phyloP scores from a whole-genome alignment of 2,329 filamentous ascomycete genomes.

The Spiromastix sp. region DNA sequence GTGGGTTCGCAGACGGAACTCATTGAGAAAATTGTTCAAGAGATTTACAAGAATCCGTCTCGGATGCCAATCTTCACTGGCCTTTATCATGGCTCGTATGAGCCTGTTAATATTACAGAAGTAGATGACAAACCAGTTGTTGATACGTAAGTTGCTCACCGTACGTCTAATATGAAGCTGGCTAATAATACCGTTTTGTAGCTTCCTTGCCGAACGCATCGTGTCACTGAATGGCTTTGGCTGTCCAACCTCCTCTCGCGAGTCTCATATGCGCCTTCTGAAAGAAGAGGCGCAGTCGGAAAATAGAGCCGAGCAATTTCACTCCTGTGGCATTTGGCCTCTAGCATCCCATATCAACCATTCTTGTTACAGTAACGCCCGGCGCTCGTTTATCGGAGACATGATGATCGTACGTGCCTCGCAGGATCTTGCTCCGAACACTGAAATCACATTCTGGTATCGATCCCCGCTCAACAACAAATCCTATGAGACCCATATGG shows the following conservation, averaged over 20 bases:
- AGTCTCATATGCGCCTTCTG: slow-evolving; percentile 13
- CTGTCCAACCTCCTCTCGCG: slow-evolving; percentile 17
- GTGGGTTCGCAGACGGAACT: slow-evolving; percentile 34
- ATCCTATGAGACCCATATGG: not conserved
- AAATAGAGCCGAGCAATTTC: slow-evolving; percentile 4
- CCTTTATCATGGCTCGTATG: slow-evolving; percentile 35
- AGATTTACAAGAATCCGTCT: slow-evolving; percentile 34
- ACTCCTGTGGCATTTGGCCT: slow-evolving; percentile 38
- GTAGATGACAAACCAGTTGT: slow-evolving; percentile 33
- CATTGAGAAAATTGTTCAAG: slow-evolving; percentile 33
- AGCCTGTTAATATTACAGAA: slow-evolving; percentile 13
- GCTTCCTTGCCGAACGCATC: slow-evolving; percentile 38
- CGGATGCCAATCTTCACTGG: slow-evolving; percentile 22
- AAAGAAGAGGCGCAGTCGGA: not conserved
- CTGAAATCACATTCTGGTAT: slow-evolving; percentile 40
- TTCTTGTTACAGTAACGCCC: slow-evolving; percentile 38
- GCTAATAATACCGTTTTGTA: slow-evolving; percentile 13
- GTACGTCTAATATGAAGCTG: not conserved
- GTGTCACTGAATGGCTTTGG: slow-evolving; percentile 37
- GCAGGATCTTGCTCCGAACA: slow-evolving; percentile 30
- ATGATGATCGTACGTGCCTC: slow-evolving; percentile 42
- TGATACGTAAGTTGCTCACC: slow-evolving; percentile 32
- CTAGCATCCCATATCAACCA: slow-evolving; percentile 44
- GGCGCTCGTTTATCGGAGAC: slow-evolving; percentile 44
- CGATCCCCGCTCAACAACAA: slow-evolving; percentile 10